phyloP scores from a whole-genome alignment of 495 filamentous ascomycete species.

The Chaetomium fimeti region DNA sequence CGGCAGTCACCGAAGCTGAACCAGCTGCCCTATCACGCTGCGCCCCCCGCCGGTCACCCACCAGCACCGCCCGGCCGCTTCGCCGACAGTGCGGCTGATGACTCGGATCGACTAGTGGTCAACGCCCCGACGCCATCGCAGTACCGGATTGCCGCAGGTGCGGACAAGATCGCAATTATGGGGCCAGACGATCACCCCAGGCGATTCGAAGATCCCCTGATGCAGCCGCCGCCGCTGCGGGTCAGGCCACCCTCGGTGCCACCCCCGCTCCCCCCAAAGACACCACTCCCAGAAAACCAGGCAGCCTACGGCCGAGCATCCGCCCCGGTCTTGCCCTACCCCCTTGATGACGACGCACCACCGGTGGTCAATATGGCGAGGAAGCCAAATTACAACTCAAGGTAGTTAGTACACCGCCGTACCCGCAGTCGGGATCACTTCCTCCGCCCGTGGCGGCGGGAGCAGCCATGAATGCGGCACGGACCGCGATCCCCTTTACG shows the following conservation, averaged over 20 bases:
- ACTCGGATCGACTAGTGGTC: conserved; percentile 48
- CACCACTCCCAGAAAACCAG: conserved; percentile 59
- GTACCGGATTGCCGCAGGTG: conserved; percentile 47
- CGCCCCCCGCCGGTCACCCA: conserved; percentile 36
- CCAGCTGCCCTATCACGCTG: conserved; percentile 38
- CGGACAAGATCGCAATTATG: conserved; percentile 62
- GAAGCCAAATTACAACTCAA: conserved; percentile 73
- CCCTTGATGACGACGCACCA: conserved; percentile 74
- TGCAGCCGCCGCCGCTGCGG: conserved; percentile 48
- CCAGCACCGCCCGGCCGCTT: conserved; percentile 34
- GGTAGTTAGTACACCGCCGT: conserved; percentile 34
- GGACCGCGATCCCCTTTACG: conserved; percentile 5
- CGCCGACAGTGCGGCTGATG: conserved; percentile 27
- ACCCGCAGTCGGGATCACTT: not conserved
- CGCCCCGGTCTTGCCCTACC: conserved; percentile 60
- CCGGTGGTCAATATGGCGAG: conserved; percentile 78
- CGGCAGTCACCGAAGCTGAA: conserved; percentile 36
- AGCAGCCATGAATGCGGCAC: not conserved
- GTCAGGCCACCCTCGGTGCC: conserved; percentile 48
- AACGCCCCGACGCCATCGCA: conserved; percentile 55
- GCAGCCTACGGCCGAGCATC: conserved; percentile 14
- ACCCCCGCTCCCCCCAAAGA: conserved; percentile 83
- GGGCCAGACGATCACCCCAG: conserved; percentile 58
- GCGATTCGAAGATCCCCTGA: conserved; percentile 45
- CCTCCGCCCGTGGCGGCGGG: conserved; percentile 1